Conservation (phyloP, 1,139 yeast species). For the Yamadazyma friedrichii region DNA sequence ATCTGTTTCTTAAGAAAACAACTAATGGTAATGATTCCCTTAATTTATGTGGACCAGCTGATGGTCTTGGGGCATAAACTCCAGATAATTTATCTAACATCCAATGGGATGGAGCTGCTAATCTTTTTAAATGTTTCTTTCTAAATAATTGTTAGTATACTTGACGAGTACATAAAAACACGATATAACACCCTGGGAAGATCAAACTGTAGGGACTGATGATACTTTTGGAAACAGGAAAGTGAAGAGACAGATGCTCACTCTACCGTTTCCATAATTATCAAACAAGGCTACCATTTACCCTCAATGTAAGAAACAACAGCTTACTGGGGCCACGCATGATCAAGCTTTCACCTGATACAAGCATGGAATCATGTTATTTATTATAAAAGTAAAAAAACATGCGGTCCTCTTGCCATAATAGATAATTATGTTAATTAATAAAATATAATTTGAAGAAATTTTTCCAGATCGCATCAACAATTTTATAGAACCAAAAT, state of each 20-base stretch:
- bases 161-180: no score
- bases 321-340: slow-evolving; percentile 10
- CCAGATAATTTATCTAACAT: slow-evolving; percentile 99
- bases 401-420: slow-evolving; percentile 97
- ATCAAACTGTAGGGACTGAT: no score
- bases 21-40: slow-evolving; percentile 98
- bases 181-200: no score
- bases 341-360: background rate
- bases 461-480: background rate
- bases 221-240: background rate
- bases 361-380: background rate
- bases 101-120: slow-evolving; percentile 94
- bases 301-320: slow-evolving; percentile 10
- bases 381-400: slow-evolving; percentile 15
- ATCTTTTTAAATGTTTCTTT: slow-evolving; percentile 45
- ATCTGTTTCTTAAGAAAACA: slow-evolving; percentile 98
- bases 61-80: slow-evolving; percentile 99
- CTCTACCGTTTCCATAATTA: slow-evolving; percentile 15
- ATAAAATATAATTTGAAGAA: background rate
- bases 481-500: background rate
- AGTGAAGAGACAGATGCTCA: background rate
- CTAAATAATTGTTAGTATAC: background rate
- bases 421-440: slow-evolving; percentile 17
- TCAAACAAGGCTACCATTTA: slow-evolving; percentile 32
- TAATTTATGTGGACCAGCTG: slow-evolving; percentile 99